Conservation (phyloP, 2,329 filamentous ascomycete genomes). For the Colletotrichum graminicola region DNA sequence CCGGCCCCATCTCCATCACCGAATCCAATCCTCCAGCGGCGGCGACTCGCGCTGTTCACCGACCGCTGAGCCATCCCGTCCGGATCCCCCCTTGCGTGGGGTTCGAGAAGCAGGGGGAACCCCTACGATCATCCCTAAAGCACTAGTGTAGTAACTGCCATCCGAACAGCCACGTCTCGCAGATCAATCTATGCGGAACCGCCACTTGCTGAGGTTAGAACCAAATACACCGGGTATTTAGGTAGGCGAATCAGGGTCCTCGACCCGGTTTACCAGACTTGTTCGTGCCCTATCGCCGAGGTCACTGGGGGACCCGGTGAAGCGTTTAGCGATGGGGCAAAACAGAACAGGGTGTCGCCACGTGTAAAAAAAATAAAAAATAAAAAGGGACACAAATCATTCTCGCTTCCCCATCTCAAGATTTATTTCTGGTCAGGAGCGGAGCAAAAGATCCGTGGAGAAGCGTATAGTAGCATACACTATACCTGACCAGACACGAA, state of each 20-base stretch:
- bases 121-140: slow-evolving; percentile 7
- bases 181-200: slow-evolving; percentile 37
- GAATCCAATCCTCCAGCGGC: slow-evolving; percentile 17
- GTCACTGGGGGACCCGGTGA: background rate
- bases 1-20: background rate
- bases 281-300: background rate
- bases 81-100: background rate
- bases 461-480: background rate
- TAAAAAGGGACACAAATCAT: background rate
- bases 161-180: slow-evolving; percentile 26
- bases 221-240: background rate
- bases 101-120: slow-evolving; percentile 11
- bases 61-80: background rate
- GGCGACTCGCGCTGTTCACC: background rate
- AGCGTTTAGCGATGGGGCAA: background rate
- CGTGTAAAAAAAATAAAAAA: too few species aligned
- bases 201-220: background rate
- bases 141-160: slow-evolving; percentile 11
- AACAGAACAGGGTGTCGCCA: background rate
- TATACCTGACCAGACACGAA: background rate
- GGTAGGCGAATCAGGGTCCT: background rate
- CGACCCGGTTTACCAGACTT: slow-evolving; percentile 1
- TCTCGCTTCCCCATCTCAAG: background rate
- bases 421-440: background rate
- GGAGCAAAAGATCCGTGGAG: background rate